Evolutionary conservation across 2,329 filamentous ascomycete genomes (phyloP).

Genomic region (Torrubiella hemipterigena): DNA sequence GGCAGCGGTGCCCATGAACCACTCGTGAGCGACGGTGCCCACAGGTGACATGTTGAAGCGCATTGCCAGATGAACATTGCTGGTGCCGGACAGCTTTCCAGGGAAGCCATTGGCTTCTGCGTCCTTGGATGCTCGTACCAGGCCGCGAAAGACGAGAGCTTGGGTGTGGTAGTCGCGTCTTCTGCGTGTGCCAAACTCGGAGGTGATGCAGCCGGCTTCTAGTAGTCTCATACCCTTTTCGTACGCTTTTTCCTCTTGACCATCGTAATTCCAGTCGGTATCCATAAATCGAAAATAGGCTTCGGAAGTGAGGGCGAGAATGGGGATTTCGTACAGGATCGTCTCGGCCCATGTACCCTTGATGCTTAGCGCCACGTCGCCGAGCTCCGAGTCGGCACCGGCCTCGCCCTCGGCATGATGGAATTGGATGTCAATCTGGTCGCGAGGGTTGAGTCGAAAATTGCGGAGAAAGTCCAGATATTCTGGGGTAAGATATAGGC

Average conservation of each 20-base stretch:
- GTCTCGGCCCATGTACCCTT: conserved; percentile 86
- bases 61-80: conserved; percentile 96
- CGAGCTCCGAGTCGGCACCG: conserved; percentile 52
- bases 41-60: conserved; percentile 74
- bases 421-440: conserved; percentile 68
- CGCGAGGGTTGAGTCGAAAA: conserved; percentile 69
- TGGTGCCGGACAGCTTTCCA: conserved; percentile 76
- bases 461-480: conserved; percentile 75
- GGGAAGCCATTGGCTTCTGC: conserved; percentile 49
- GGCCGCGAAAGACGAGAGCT: conserved; percentile 75
- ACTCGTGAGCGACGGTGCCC: conserved; percentile 88
- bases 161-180: conserved; percentile 92
- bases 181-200: conserved; percentile 85
- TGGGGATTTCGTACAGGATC: conserved; percentile 93
- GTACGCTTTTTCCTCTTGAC: conserved; percentile 76
- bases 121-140: conserved; percentile 68
- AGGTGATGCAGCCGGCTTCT: conserved; percentile 75
- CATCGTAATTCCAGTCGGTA: conserved; percentile 78
- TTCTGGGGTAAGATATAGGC: conserved; percentile 63
- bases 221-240: conserved; percentile 69
- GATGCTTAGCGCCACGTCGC: conserved; percentile 66
- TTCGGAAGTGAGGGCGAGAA: conserved; percentile 84
- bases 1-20: conserved; percentile 98
- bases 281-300: conserved; percentile 97
- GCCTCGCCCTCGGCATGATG: conserved; percentile 41